These are phyloP conservation scores for Populus tremula DNA, from an alignment of 345 rosid species.

Conservation along the genomic window DNA sequence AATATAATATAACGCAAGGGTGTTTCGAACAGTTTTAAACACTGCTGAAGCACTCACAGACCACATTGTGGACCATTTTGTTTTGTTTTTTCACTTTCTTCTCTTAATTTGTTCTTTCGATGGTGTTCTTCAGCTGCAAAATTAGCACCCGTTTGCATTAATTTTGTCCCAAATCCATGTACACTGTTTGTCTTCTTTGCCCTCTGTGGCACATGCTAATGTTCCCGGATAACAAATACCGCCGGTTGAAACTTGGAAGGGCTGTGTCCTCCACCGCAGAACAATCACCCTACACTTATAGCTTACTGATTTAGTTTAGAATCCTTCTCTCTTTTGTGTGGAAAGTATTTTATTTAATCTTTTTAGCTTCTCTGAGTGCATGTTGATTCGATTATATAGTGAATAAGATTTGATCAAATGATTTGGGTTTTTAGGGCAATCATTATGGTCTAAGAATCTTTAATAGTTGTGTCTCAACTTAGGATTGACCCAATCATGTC, in stretches of 20 bases:
- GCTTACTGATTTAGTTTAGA: neutral
- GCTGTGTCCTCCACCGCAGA: neutral
- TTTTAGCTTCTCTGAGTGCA: neutral
- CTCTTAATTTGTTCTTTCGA: too few species aligned
- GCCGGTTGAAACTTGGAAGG: neutral
- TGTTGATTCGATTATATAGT: constrained; percentile 4
- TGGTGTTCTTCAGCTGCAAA: too few species aligned
- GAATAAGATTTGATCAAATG: constrained; percentile 27
- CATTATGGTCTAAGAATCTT: constrained; percentile 56
- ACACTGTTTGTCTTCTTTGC: neutral
- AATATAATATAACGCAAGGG: too few species aligned
- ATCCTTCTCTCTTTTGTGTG: neutral
- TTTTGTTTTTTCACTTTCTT: too few species aligned
- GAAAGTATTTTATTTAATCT: neutral
- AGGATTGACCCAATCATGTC: constrained; percentile 31
- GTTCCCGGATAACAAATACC: constrained; percentile 6
- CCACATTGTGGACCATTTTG: too few species aligned
- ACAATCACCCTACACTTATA: neutral
- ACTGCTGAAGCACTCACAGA: too few species aligned
- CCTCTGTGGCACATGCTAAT: neutral
- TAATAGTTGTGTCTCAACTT: constrained; percentile 29
- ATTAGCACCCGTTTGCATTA: too few species aligned
- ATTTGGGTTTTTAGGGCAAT: constrained; percentile 36
- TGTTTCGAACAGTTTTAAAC: too few species aligned
- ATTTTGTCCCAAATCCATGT: neutral